Evolutionary conservation across 2,329 filamentous ascomycete genomes (phyloP).

Genomic region (Xylariaceae sp.): DNA sequence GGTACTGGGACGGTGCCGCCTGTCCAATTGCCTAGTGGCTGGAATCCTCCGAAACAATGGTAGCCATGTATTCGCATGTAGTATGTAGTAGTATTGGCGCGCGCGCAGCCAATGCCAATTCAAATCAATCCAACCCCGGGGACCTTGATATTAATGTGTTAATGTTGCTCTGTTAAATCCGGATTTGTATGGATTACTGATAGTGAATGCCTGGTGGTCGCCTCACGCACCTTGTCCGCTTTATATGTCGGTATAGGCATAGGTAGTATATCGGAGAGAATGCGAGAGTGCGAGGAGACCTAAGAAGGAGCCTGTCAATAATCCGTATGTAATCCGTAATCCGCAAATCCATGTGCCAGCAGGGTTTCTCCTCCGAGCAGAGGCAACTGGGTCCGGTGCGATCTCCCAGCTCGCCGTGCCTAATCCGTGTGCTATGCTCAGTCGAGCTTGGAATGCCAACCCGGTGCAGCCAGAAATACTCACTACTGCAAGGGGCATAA

Average conservation of each 20-base stretch:
- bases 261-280: too few species aligned
- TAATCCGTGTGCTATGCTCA: background rate
- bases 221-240: too few species aligned
- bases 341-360: background rate
- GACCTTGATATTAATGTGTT: too few species aligned
- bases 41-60: slow-evolving; percentile 26
- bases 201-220: too few species aligned
- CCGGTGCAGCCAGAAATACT: slow-evolving; percentile 2
- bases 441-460: background rate
- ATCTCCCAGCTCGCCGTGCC: too few species aligned
- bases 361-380: background rate
- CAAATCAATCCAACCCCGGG: too few species aligned
- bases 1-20: slow-evolving; percentile 25
- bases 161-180: too few species aligned
- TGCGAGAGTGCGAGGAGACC: too few species aligned
- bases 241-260: too few species aligned
- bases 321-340: too few species aligned
- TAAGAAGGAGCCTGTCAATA: too few species aligned
- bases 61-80: background rate
- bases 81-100: background rate
- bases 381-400: background rate
- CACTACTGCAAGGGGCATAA: slow-evolving; percentile 16
- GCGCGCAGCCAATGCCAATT: slow-evolving; percentile 2
- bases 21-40: slow-evolving; percentile 22
- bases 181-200: too few species aligned